Evolutionary conservation across 768 basidiomycete genomes (phyloP), one percentile per base, ranked within the genome.

Genomic region (Mycena galericulata): DNA sequence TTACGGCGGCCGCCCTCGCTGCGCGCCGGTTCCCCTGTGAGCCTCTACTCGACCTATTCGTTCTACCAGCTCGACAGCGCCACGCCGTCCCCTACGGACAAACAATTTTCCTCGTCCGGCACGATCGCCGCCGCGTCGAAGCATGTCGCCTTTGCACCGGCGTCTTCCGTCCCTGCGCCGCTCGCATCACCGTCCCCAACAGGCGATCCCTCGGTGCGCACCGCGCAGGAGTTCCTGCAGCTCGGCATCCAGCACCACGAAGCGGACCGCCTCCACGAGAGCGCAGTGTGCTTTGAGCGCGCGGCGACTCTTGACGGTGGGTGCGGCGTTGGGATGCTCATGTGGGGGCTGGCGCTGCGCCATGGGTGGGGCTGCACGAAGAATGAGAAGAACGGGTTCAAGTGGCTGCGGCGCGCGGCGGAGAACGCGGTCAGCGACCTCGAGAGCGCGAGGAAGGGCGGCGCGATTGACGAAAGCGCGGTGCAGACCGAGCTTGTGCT

Each of bases 291-390:
- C 77, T 95, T 95, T 75, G 93, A 95, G 80, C 86, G 86, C 79
- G 89, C 90, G 50, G 94, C 94, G 14, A 92, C 83, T 59, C 82
- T 88, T 67, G 80, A 84, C 56, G 95, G 95, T 1, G 96, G 94
- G 2, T 95, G 92, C 74, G 92, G 91, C 2, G 89, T 94, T 5
- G 96, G 96, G 20, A 96, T 96, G 94, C 79, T 97, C 66, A 95
- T 97, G 93, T 96, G 92, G 87, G 96, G 95, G 0, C 81, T 97
- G 45, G 84, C 94, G 32, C 80, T 96, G 73, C 83, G 95, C 57
- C 93, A 95, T 76, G 95, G 95, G 2, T 97, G 96, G 95, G 96
- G 95, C 3, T 89, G 90, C 71, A 80, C 85, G 75, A 90, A 92
- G 85, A 89, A 95, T 73, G 94, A 96, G 78, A 88, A 86, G 77